These are phyloP conservation scores for Penstemon newberryi DNA, from an alignment of 257 asterid genomes.

Conservation along the genomic window DNA sequence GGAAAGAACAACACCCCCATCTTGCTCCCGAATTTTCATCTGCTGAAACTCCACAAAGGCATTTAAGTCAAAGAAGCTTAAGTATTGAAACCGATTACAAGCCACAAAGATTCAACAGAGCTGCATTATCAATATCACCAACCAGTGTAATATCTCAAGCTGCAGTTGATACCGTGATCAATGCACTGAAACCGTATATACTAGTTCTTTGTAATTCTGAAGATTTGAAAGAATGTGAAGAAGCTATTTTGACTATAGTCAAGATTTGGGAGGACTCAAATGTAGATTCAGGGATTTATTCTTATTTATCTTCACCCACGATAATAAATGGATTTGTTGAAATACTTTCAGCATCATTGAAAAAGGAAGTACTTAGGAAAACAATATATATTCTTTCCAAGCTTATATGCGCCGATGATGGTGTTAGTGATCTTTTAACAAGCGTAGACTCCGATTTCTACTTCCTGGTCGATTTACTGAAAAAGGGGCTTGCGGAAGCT, in stretches of 20 bases:
- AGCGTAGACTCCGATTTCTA: slow-evolving; percentile 72
- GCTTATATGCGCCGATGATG: slow-evolving; percentile 57
- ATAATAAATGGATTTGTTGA: slow-evolving; percentile 66
- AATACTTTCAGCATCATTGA: slow-evolving; percentile 64
- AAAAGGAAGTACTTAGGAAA: slow-evolving; percentile 61
- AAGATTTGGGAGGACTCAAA: slow-evolving; percentile 66
- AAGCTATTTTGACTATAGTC: slow-evolving; percentile 52
- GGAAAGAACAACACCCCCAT: slow-evolving; percentile 86
- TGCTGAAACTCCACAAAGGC: slow-evolving; percentile 49
- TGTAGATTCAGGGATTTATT: slow-evolving; percentile 54
- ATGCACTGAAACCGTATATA: slow-evolving; percentile 56
- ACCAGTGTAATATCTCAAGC: slow-evolving; percentile 67
- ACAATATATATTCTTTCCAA: slow-evolving; percentile 58
- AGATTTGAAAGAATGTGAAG: slow-evolving; percentile 79
- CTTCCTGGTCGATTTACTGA: slow-evolving; percentile 59
- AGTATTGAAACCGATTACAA: slow-evolving; percentile 38
- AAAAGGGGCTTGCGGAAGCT: slow-evolving; percentile 73
- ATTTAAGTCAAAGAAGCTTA: slow-evolving; percentile 30
- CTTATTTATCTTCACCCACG: slow-evolving; percentile 69
- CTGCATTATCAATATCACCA: slow-evolving; percentile 59
- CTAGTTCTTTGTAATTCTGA: slow-evolving; percentile 73
- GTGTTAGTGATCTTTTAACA: slow-evolving; percentile 49
- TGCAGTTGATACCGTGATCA: slow-evolving; percentile 60
- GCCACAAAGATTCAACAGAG: slow-evolving; percentile 55
- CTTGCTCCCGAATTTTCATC: slow-evolving; percentile 66